These are phyloP conservation scores for Calonectria henricotiae DNA, from an alignment of 2,329 filamentous ascomycete genomes.

Conservation along the genomic window DNA sequence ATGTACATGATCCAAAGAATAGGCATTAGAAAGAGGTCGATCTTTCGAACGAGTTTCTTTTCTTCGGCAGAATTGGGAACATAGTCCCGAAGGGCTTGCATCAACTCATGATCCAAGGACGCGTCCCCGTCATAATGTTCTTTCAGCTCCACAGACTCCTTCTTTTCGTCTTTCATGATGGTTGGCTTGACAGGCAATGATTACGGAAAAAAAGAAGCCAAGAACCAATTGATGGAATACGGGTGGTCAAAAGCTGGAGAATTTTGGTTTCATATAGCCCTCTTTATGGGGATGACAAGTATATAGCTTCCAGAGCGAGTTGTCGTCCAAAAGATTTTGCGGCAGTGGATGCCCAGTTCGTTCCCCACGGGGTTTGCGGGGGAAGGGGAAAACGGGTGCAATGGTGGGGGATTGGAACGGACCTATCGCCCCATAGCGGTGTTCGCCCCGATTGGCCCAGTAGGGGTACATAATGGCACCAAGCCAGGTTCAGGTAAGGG, in stretches of 20 bases:
- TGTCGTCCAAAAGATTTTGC: too few species aligned
- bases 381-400: constrained; percentile 3
- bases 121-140: constrained; percentile 3
- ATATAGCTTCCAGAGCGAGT: too few species aligned
- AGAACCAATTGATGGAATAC: too few species aligned
- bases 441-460: constrained; percentile 25
- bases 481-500: neutral
- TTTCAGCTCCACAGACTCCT: constrained; percentile 30
- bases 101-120: neutral
- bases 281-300: neutral
- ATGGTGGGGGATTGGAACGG: constrained; percentile 1
- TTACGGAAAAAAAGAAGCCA: too few species aligned
- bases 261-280: too few species aligned
- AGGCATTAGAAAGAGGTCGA: constrained; percentile 66
- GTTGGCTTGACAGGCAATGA: neutral
- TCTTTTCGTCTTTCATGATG: constrained; percentile 25
- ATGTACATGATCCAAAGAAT: constrained; percentile 59
- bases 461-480: neutral
- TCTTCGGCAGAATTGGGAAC: constrained; percentile 35
- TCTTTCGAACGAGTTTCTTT: constrained; percentile 62
- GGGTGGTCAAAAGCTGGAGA: too few species aligned
- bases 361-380: constrained; percentile 32
- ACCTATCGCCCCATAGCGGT: constrained; percentile 13
- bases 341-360: neutral
- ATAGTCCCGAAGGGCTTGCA: constrained; percentile 18